Base-by-base conservation (phyloP, 331 rosid genomes). In the Stylosanthes scabra region DNA sequence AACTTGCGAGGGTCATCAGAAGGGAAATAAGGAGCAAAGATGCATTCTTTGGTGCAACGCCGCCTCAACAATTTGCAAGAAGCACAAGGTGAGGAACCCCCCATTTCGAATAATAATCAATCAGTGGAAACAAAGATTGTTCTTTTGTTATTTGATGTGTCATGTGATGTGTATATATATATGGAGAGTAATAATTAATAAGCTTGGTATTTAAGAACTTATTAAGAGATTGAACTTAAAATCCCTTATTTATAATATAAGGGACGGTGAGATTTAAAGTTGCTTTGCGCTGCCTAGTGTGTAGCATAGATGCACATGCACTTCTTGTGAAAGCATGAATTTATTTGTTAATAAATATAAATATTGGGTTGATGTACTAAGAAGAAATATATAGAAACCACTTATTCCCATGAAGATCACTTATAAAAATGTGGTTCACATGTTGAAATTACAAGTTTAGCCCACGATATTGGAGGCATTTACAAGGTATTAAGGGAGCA, bases 11-110 rank as follows among this genome's bases (percentile, higher is more conserved):
- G 90, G 11, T 91, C 92, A 72, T 88, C 87, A 0, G 94, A 78
- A 60, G 94, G 97, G 75, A 91, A 91, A 44, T 82, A 91, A 80
- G 97, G 97, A 2, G 90, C 90, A 71, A 91, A 91, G 62, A 87
- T 83, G 78, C 97, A 91, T 72, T 85, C 90, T 52, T 88, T 83
- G 68, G 89, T 78, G 82, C 97, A 91, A 31, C 97, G 97, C 41
- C 97, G 92, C 83, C 97, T 83, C 86, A 91, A 74, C 75, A 88
- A 54, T 76, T 87, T 88, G 92, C 97, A 91, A 7, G 92, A 88
- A 75, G 94, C 94, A 82, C 97, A 91, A n/a, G 97, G 97, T 11
- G 97, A 85, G 11, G 92, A 60, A 59, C 90, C 86, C 12, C 89
- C 91, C 94, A 86, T 87, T 68, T 75, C 31, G 68, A 41, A 39